Evolutionary conservation across 2,329 filamentous ascomycete genomes (phyloP).

Genomic region (Trichoderma sp.): DNA sequence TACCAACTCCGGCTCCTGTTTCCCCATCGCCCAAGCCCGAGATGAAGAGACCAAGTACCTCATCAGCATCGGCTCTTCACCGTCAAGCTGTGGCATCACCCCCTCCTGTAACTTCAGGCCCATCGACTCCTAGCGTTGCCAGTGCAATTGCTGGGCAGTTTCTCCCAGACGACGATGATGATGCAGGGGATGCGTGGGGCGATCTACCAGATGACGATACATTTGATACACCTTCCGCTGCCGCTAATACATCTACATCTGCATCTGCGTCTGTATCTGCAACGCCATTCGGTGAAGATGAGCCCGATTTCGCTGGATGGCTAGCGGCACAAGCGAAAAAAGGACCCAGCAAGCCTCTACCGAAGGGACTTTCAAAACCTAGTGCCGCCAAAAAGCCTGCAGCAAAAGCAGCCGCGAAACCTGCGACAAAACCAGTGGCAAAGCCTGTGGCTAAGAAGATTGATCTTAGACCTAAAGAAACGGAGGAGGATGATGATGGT

Average conservation of each 20-base stretch:
- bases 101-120: constrained; percentile 46
- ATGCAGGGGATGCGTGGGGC: constrained; percentile 76
- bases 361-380: constrained; percentile 78
- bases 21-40: constrained; percentile 45
- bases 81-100: constrained; percentile 61
- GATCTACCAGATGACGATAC: constrained; percentile 48
- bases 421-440: constrained; percentile 40
- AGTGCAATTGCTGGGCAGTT: constrained; percentile 51
- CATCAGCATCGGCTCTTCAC: constrained; percentile 61
- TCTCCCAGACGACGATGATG: constrained; percentile 60
- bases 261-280: constrained; percentile 39
- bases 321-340: constrained; percentile 84
- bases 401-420: constrained; percentile 43
- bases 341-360: constrained; percentile 62
- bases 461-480: constrained; percentile 65
- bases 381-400: constrained; percentile 45
- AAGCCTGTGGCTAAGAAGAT: constrained; percentile 65
- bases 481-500: constrained; percentile 61
- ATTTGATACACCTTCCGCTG: constrained; percentile 40
- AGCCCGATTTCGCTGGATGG: constrained; percentile 97
- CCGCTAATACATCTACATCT: constrained; percentile 38
- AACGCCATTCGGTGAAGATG: constrained; percentile 75
- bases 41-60: constrained; percentile 42
- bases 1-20: constrained; percentile 44
- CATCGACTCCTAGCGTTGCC: constrained; percentile 48